Evolutionary conservation across 352 stramenopile species (phyloP).

Genomic region (Blastocystis sp.): DNA sequence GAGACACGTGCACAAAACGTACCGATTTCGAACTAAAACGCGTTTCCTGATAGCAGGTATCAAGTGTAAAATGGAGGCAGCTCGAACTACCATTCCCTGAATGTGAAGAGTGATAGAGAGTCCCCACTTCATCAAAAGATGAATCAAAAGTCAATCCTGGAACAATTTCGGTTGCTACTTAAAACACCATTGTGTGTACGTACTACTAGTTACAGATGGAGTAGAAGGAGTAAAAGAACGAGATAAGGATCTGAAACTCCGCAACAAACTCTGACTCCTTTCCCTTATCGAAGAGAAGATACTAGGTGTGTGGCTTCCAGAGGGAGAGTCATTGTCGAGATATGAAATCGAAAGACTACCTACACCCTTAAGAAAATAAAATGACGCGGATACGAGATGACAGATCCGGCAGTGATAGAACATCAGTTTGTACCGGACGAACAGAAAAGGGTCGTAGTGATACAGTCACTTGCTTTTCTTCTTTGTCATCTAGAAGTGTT

Average conservation of each 20-base stretch:
- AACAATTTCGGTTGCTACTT: background rate
- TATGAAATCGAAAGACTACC: background rate
- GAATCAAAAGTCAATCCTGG: constrained; percentile 2
- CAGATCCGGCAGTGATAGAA: background rate
- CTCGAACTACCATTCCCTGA: background rate
- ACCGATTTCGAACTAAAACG: background rate
- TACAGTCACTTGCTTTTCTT: background rate
- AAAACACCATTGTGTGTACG: background rate
- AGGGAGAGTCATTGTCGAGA: background rate
- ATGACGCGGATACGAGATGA: too few relatives aligned
- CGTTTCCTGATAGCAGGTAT: background rate
- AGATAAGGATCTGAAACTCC: background rate
- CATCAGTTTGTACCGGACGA: background rate
- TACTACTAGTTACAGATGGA: background rate
- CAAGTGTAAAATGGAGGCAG: constrained; percentile 23
- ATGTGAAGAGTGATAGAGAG: background rate
- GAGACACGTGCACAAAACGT: background rate
- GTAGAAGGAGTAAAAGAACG: background rate
- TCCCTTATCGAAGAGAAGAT: background rate
- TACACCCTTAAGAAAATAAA: too few relatives aligned
- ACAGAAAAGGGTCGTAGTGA: background rate
- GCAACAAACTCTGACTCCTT: background rate
- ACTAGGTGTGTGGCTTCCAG: background rate
- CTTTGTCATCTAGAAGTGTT: background rate
- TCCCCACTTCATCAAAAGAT: background rate